Base-by-base conservation (phyloP, 2,329 filamentous ascomycete genomes). In the Purpureocillium lavendulum region DNA sequence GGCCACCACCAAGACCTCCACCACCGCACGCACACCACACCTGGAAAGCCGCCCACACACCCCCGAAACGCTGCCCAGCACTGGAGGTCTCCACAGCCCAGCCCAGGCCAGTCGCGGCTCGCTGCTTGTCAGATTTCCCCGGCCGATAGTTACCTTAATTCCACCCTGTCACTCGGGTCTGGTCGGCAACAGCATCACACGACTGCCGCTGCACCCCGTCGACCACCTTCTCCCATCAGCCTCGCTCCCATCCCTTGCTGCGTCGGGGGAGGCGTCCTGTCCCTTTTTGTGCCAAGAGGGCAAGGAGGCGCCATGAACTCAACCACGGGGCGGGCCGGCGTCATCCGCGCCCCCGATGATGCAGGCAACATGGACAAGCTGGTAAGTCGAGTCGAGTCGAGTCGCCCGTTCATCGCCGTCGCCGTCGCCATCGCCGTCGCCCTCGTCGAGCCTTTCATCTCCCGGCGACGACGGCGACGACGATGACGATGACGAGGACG, bases 281-380 rank as follows among this genome's bases (percentile, higher is more conserved):
- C n/a, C n/a, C n/a, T n/a, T n/a, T 38, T 36, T 42, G 39, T 37
- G 41, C 21, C 5, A 36, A 29, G 29, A 36, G 41, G 39, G 34
- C 43, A 43, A 35, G 39, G 41, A 46, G 41, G 35, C 41, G 58
- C 54, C 47, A 64, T 64, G 61, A 59, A 65, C 56, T 55, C 60
- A 42, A 56, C 61, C 38, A 70, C 69, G 46, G 73, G 73, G 58
- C 73, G 70, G 62, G 74, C 73, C 52, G 75, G 75, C 53, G 60
- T 77, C 49, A 69, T 81, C 52, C 65, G 70, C 55, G 68, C 74
- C 49, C 56, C 66, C 45, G 64, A 71, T 38, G 68, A 71, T 59
- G 70, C 65, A 46, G 65, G 64, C 45, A 65, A 59, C 50, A 70
- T 80, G 66, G 73, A 75, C 48, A 73, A 70, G 55, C 65, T 80